Base-by-base conservation (phyloP, 176 grass and related monocot genomes). In the Carex cristatella region DNA sequence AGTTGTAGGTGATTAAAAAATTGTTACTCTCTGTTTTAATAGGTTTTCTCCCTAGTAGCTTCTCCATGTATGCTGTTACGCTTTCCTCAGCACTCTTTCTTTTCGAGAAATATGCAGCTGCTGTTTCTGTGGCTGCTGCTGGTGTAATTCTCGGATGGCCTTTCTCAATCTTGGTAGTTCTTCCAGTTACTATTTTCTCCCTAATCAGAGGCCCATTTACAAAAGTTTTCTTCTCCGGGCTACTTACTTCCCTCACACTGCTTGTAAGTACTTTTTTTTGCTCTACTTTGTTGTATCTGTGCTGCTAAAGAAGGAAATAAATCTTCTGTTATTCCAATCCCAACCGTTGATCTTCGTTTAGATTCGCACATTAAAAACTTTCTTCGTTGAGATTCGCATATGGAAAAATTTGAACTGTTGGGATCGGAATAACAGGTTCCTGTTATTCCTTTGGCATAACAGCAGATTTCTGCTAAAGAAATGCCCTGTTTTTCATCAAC, bases 1-100 rank as follows among this genome's bases (percentile, higher is more conserved):
- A 4, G 68, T 46, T 71, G 15, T 37, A 40, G 53, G 53, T 78
- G 28, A 78, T 78, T 78, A 51, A 32, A 78, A 57, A 33, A 14
- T 78, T 78, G 4, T 31, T 31, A 57, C 51, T 83, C 7, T 55
- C 83, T 12, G 9, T 58, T 87, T 31, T 82, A 79, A 3, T 89
- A 99, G 96, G 96, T 89, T 99, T 99, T 88, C 87, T 99, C 69
- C 96, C 96, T 78, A 99, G 96, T 88, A 95, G 91, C 70, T 99
- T 99, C 82, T 99, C 96, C 79, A 99, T 95, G 96, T 99, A 99
- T 85, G 91, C 91, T 84, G 91, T 98, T 61, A 98, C 93, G 82
- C 91, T 98, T 85, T 91, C 93, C 0, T 95, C 96, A 37, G 96
- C 96, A 66, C 88, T 95, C 19, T 98, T 98, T 83, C 88, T 98